phyloP scores from a whole-genome alignment of 306 rosid species.

The Prunus padus region DNA sequence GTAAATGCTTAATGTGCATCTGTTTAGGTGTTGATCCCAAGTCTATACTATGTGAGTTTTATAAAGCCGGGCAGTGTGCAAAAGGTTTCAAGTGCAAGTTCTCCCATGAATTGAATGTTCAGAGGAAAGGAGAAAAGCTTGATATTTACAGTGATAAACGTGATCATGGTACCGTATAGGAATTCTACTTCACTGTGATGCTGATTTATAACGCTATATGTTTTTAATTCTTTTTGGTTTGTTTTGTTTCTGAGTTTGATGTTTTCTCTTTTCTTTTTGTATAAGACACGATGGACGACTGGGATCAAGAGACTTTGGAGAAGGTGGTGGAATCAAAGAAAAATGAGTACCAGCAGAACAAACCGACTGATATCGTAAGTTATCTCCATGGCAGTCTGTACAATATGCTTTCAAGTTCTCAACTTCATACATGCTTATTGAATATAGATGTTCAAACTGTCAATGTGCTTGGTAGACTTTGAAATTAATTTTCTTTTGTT shows the following conservation, averaged over 20 bases:
- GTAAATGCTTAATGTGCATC: conserved; percentile 9
- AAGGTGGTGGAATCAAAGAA: conserved; percentile 86
- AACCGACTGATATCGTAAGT: conserved; percentile 90
- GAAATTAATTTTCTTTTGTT: background rate
- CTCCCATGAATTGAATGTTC: conserved; percentile 81
- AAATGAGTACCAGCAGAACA: conserved; percentile 68
- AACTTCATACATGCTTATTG: background rate
- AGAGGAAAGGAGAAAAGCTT: conserved; percentile 88
- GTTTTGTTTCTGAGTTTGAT: conserved; percentile 9
- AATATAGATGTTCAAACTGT: background rate
- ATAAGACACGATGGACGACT: conserved; percentile 85
- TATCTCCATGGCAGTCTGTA: background rate
- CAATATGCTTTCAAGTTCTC: background rate
- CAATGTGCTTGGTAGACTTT: background rate
- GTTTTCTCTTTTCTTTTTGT: background rate
- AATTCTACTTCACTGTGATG: background rate
- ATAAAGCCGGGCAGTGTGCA: conserved; percentile 74
- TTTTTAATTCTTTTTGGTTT: background rate
- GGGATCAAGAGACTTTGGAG: conserved; percentile 97
- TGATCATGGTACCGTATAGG: conserved; percentile 44
- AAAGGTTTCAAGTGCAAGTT: conserved; percentile 93
- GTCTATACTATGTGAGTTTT: conserved; percentile 77
- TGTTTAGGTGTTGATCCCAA: conserved; percentile 79
- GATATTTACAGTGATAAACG: conserved; percentile 86
- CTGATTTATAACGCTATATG: background rate